Conservation (phyloP, 129 eudicot species). For the Escallonia herrerae region DNA sequence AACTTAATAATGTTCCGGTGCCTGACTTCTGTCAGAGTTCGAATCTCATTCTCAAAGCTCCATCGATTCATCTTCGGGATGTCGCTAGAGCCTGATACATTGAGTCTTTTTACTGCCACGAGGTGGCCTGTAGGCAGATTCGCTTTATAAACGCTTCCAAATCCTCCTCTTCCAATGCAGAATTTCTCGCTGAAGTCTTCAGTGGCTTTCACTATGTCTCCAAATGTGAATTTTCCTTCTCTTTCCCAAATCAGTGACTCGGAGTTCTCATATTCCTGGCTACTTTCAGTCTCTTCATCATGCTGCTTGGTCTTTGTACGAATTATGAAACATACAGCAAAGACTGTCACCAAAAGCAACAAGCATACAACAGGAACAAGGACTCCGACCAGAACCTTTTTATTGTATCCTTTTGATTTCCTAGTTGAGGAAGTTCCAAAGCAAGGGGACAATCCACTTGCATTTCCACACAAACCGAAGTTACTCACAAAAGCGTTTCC, state of each 20-base stretch:
- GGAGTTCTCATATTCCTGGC: constrained; percentile 11
- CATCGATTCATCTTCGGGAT: constrained; percentile 25
- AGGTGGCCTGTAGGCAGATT: constrained; percentile 41
- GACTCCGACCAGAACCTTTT: constrained; percentile 29
- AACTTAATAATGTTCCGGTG: constrained; percentile 83
- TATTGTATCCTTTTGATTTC: constrained; percentile 19
- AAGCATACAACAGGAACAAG: constrained; percentile 40
- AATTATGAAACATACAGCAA: constrained; percentile 19
- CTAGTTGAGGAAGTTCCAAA: background rate
- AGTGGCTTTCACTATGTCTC: constrained; percentile 74
- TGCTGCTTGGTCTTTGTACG: constrained; percentile 22
- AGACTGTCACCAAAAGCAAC: constrained; percentile 27
- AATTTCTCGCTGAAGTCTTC: constrained; percentile 55
- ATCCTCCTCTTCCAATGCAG: constrained; percentile 87
- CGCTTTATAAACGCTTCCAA: constrained; percentile 79
- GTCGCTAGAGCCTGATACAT: constrained; percentile 40
- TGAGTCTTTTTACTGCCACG: constrained; percentile 66
- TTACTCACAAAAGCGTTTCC: constrained; percentile 46
- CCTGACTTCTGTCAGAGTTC: constrained; percentile 64
- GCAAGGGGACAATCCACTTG: constrained; percentile 51
- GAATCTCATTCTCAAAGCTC: constrained; percentile 81
- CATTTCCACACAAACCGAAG: constrained; percentile 70
- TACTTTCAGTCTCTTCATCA: constrained; percentile 28
- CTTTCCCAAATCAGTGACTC: constrained; percentile 58
- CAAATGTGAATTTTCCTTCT: constrained; percentile 49